Evolutionary conservation across 805 yeast species (phyloP), one percentile per base, ranked within the genome.

Genomic region (Cyberlindnera mycetangii): DNA sequence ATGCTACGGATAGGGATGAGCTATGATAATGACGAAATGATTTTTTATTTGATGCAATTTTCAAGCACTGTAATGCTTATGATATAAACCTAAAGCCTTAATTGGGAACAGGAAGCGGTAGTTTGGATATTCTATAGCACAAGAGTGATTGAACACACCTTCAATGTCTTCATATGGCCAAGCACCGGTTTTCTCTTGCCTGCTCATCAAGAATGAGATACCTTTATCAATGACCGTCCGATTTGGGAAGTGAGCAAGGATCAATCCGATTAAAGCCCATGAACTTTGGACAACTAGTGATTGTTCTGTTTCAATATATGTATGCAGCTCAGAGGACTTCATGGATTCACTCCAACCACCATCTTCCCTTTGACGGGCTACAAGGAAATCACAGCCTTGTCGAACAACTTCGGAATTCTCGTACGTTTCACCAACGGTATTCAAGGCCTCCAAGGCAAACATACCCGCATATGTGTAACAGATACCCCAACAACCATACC

Each of bases 401-500:
- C 71, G 67, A 7, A 88, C 95, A 3, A 68, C 63, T 7, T 70
- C 76, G 32, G 84, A 78, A 55, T 83, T 88, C 1, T 58, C 58
- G 61, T 89, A 92, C 2, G 58, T 68, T 45, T 75, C 74, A 1
- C 82, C 87, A 21, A 84, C 83, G 4, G 92, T 78, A 21, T 79
- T 70, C 39, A 93, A 71, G 0, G 98, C 98, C 56, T 93, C 99
- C 22, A 93, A 65, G 0, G 99, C 99, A 76, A 93, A 93, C 99
- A 93, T 93, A 2, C 89, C 86, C 0, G 98, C 98, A 64, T 93
- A 93, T 0, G 97, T 87, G 61, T 75, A 89, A 61, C 99, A 93
- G 5, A 93, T 83, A 30, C 99, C 99, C 99, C 99, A 93, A 32
- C 89, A 81, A 1, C 99, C 99, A 62, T 90, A 95, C 98, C 98